Evolutionary conservation across 768 basidiomycete genomes (phyloP).

Genomic region (Tulasnella sp.): DNA sequence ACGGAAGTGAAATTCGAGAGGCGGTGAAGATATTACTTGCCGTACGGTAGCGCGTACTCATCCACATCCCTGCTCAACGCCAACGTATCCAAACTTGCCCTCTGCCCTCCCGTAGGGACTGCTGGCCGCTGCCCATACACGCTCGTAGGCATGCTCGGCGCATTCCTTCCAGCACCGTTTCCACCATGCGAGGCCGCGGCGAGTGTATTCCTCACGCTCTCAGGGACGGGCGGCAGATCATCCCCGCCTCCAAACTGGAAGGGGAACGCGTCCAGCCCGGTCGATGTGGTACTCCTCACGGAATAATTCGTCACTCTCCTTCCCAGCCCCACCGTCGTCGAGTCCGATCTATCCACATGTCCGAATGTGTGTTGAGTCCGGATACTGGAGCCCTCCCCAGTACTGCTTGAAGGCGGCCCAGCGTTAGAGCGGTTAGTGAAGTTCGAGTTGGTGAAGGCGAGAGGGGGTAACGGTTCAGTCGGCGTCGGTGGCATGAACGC

Average conservation of each 20-base stretch:
- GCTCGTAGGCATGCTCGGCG: conserved; percentile 38
- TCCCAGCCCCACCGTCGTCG: neutral
- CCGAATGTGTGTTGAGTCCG: neutral
- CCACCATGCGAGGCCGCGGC: conserved; percentile 48
- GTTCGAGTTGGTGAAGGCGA: conserved; percentile 60
- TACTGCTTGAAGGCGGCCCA: conserved; percentile 15
- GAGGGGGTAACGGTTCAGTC: conserved; percentile 32
- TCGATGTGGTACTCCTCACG: conserved; percentile 11
- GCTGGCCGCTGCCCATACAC: conserved; percentile 30
- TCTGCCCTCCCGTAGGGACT: neutral
- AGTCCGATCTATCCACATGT: neutral
- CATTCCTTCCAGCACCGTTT: conserved; percentile 64
- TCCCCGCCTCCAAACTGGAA: conserved; percentile 17
- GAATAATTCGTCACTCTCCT: neutral
- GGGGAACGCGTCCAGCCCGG: conserved; percentile 16
- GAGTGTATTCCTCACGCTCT: neutral
- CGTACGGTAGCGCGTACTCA: conserved; percentile 63
- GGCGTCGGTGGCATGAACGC: conserved; percentile 85
- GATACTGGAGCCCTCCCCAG: neutral
- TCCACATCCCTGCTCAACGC: conserved; percentile 73
- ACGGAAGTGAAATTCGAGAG: no score
- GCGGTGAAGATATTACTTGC: no score
- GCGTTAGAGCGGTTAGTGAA: conserved; percentile 44
- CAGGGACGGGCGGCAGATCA: neutral
- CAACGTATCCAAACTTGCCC: conserved; percentile 77